Percentiles rank a stretch among this genome's conserved stretches.
These are phyloP conservation scores for Ceratobasidium sp. DNA, from an alignment of 1,284 basidiomycete genomes.

Conservation along the genomic window DNA sequence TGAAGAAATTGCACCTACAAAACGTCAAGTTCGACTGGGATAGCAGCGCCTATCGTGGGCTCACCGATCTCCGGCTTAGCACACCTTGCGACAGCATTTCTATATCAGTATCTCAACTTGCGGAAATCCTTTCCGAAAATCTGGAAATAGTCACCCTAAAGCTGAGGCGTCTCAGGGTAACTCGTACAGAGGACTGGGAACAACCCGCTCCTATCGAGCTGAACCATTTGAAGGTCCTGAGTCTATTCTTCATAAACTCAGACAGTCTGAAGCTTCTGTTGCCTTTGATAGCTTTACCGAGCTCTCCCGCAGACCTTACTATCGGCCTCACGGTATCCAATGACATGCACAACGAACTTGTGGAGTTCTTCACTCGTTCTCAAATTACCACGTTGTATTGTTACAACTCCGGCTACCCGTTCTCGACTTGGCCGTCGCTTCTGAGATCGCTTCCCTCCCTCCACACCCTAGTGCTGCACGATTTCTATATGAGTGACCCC, in stretches of 20 bases:
- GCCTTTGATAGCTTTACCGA: constrained; percentile 15
- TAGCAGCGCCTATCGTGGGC: constrained; percentile 8
- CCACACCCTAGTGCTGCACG: background rate
- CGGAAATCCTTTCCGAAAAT: constrained; percentile 8
- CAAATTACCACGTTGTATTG: constrained; percentile 11
- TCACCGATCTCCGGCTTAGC: constrained; percentile 21
- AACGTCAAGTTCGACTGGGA: constrained; percentile 22
- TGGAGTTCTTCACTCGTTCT: constrained; percentile 1
- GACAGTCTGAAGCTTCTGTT: constrained; percentile 15
- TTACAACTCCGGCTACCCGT: background rate
- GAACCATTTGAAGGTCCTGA: constrained; percentile 1
- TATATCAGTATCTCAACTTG: constrained; percentile 1
- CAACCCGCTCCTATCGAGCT: constrained; percentile 8
- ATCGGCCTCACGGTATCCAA: background rate
- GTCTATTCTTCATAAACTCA: constrained; percentile 9
- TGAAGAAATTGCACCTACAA: constrained; percentile 10
- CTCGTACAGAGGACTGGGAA: constrained; percentile 9
- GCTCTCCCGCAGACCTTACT: background rate
- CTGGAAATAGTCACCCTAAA: constrained; percentile 10
- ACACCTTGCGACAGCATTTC: constrained; percentile 3
- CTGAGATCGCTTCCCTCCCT: background rate
- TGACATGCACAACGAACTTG: background rate
- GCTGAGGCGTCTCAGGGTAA: constrained; percentile 9
- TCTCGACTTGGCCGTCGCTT: background rate
- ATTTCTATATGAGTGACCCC: background rate